Evolutionary conservation across 108 stramenopile genomes (phyloP).

Genomic region (Cyclostephanos invisitatus): DNA sequence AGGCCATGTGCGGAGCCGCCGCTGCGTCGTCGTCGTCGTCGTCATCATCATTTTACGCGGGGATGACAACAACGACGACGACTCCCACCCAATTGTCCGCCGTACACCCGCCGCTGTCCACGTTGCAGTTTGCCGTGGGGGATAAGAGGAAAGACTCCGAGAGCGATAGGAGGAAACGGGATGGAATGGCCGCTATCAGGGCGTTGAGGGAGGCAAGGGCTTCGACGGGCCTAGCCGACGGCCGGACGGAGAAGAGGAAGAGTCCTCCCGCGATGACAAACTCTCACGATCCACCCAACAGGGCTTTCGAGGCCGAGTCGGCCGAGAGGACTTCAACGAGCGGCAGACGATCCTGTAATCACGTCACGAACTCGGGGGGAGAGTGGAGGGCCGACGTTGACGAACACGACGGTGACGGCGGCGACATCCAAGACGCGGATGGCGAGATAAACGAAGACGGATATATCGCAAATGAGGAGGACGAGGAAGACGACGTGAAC

Average conservation of each 20-base stretch:
- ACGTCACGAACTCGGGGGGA: too few species aligned
- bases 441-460: too few species aligned
- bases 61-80: neutral
- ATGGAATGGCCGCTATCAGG: conserved; percentile 1
- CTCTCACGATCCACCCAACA: neutral
- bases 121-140: neutral
- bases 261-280: neutral
- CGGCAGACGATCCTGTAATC: too few species aligned
- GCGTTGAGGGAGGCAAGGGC: neutral
- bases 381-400: too few species aligned
- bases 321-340: neutral
- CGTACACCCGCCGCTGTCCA: too few species aligned
- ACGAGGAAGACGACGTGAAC: too few species aligned
- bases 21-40: conserved; percentile 4
- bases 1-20: conserved; percentile 3
- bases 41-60: neutral
- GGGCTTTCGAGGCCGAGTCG: neutral
- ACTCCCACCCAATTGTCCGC: neutral
- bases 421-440: too few species aligned
- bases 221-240: neutral
- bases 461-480: too few species aligned
- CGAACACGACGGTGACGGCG: too few species aligned
- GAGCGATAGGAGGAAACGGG: neutral
- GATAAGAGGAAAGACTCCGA: neutral
- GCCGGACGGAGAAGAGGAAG: conserved; percentile 2